These are phyloP conservation scores for Geotrichum klebahnii DNA, from an alignment of 1,139 yeast species.

Conservation along the genomic window DNA sequence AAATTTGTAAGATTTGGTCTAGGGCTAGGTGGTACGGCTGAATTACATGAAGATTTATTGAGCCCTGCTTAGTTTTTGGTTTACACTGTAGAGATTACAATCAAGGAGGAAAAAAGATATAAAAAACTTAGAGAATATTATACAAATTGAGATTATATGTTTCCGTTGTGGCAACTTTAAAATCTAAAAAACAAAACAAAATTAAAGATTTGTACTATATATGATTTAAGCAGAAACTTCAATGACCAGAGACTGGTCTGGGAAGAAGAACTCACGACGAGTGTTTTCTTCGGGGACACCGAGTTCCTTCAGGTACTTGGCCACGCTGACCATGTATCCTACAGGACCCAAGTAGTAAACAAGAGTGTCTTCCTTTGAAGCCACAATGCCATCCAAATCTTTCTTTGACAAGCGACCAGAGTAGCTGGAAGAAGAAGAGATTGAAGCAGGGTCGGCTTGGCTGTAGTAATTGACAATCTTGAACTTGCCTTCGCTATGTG, in stretches of 20 bases:
- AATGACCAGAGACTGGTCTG: constrained; percentile 20
- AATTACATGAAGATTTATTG: too few species aligned
- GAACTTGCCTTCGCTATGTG: constrained; percentile 24
- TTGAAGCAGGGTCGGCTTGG: constrained; percentile 2
- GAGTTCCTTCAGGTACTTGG: constrained; percentile 16
- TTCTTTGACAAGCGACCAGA: constrained; percentile 24
- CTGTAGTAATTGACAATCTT: constrained; percentile 26
- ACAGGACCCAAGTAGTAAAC: constrained; percentile 22
- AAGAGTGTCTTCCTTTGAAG: constrained; percentile 7
- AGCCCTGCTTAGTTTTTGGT: not conserved
- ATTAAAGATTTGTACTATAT: not conserved
- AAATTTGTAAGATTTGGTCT: too few species aligned
- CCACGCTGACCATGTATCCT: constrained; percentile 20
- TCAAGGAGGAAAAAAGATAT: not conserved
- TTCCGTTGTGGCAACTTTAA: too few species aligned
- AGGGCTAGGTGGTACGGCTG: too few species aligned
- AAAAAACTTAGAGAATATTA: not conserved
- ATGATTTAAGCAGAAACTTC: constrained; percentile 1
- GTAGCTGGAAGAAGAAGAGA: constrained; percentile 16
- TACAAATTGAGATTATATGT: too few species aligned
- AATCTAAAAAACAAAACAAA: not conserved
- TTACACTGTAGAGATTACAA: not conserved
- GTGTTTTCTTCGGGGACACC: constrained; percentile 19
- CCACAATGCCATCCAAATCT: constrained; percentile 21
- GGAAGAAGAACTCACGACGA: constrained; percentile 22